Conservation (phyloP, 306 rosid species). For the Adenanthera pavonina region DNA sequence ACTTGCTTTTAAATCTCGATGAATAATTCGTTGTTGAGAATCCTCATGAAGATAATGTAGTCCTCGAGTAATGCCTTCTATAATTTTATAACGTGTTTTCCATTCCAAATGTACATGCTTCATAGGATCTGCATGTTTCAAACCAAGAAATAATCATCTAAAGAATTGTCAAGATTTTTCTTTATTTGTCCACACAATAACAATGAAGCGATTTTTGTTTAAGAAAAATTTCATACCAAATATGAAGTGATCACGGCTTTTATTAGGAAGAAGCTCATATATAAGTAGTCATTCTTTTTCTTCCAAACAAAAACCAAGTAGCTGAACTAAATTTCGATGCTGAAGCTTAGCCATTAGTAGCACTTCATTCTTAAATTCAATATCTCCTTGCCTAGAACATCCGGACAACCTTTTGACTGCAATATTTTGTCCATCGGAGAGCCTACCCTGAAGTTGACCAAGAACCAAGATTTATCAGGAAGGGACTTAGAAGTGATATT, state of each 20-base stretch:
- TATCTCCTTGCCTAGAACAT: neutral
- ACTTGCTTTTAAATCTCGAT: slow-evolving; percentile 52
- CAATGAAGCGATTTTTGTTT: neutral
- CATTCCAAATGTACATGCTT: neutral
- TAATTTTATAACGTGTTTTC: neutral
- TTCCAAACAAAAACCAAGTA: neutral
- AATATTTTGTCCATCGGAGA: neutral
- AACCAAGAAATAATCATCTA: neutral
- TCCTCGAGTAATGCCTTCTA: neutral
- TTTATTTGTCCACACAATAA: neutral
- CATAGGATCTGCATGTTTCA: neutral
- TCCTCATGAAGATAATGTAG: neutral
- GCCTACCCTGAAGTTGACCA: slow-evolving; percentile 15
- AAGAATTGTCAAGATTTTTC: neutral
- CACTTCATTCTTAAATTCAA: slow-evolving; percentile 4
- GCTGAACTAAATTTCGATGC: neutral
- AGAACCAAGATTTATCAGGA: neutral
- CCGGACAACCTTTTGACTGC: slow-evolving; percentile 6
- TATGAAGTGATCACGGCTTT: neutral
- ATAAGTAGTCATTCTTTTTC: neutral
- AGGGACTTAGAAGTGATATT: neutral
- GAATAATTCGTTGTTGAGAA: slow-evolving; percentile 16
- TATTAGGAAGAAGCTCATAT: neutral
- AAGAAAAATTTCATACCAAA: neutral
- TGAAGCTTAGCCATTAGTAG: neutral